Percentiles rank a stretch among this genome's conserved stretches.
Conservation (phyloP, 225 moss, liverwort and hornwort species). For the Polytrichum commune region DNA sequence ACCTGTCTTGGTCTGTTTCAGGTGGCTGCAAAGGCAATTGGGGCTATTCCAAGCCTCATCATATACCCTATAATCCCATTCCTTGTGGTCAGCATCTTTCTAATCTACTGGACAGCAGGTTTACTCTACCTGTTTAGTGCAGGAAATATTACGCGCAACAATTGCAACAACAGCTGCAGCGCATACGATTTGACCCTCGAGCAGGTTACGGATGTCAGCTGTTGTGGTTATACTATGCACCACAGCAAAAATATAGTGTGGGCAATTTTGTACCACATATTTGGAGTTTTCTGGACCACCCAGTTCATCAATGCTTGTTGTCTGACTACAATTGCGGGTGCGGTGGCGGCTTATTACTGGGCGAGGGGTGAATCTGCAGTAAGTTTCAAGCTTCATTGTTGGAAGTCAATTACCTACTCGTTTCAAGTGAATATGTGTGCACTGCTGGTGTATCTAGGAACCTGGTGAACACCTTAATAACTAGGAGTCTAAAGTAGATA, state of each 20-base stretch:
- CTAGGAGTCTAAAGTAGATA: constrained; percentile 17
- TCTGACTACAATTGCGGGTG: constrained; percentile 84
- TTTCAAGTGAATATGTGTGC: no score
- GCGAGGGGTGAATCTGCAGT: constrained; percentile 83
- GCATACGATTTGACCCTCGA: constrained; percentile 64
- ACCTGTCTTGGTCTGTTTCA: constrained; percentile 25
- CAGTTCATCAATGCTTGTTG: constrained; percentile 89
- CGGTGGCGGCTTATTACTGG: constrained; percentile 91
- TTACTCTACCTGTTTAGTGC: constrained; percentile 81
- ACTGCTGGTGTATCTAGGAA: no score
- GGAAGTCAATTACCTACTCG: no score
- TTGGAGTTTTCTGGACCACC: constrained; percentile 89
- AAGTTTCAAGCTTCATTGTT: constrained; percentile 19
- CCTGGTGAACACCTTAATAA: no score
- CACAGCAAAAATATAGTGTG: constrained; percentile 72
- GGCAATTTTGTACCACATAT: constrained; percentile 81
- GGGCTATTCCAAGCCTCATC: constrained; percentile 77
- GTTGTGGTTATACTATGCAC: constrained; percentile 87
- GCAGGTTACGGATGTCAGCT: constrained; percentile 52
- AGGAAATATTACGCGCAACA: constrained; percentile 57
- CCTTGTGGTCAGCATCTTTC: constrained; percentile 38
- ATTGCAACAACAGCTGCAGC: constrained; percentile 68
- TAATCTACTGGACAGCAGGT: constrained; percentile 71
- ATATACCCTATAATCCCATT: constrained; percentile 83
- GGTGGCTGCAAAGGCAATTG: constrained; percentile 90